Conservation (phyloP, 2,329 filamentous ascomycete species). For the Cryphonectria parasitica region DNA sequence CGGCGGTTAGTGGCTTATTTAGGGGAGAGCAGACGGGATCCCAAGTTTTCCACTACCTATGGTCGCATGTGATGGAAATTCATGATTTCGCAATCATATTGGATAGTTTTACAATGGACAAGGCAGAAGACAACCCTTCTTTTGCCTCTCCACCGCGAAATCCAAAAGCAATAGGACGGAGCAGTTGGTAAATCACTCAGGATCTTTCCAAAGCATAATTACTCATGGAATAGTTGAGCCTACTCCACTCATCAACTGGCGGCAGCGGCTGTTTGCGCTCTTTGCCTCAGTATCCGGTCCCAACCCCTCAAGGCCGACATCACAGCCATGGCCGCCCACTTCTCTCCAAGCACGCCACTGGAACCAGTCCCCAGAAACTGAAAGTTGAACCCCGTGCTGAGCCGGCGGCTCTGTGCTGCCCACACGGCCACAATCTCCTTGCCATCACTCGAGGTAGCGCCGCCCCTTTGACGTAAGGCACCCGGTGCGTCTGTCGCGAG, state of each 20-base stretch:
- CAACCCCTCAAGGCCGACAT: slow-evolving; percentile 42
- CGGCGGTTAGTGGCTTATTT: neutral
- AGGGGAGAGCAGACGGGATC: neutral
- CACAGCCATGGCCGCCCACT: slow-evolving; percentile 49
- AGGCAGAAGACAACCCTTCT: too few species aligned
- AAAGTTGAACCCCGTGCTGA: slow-evolving; percentile 42
- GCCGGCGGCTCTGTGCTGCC: slow-evolving; percentile 36
- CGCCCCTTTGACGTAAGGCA: neutral
- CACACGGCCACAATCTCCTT: slow-evolving; percentile 48
- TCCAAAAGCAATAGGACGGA: neutral
- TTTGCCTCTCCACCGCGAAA: neutral
- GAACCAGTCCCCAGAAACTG: slow-evolving; percentile 45
- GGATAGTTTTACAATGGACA: accelerated
- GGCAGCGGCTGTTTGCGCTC: neutral
- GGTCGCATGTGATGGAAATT: neutral
- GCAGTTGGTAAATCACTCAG: neutral
- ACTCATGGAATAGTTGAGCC: neutral
- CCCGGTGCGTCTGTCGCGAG: slow-evolving; percentile 32
- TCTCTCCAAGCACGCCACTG: slow-evolving; percentile 44
- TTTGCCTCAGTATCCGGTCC: slow-evolving; percentile 40
- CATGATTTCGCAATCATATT: neutral
- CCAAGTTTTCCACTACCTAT: slow-evolving; percentile 1
- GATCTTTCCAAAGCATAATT: neutral
- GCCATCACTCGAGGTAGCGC: slow-evolving; percentile 38
- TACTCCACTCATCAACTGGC: neutral